Percentiles rank a stretch among this genome's conserved stretches.
Evolutionary conservation across 2,329 filamentous ascomycete genomes (phyloP).

Genomic region (Trichoderma harzianum): DNA sequence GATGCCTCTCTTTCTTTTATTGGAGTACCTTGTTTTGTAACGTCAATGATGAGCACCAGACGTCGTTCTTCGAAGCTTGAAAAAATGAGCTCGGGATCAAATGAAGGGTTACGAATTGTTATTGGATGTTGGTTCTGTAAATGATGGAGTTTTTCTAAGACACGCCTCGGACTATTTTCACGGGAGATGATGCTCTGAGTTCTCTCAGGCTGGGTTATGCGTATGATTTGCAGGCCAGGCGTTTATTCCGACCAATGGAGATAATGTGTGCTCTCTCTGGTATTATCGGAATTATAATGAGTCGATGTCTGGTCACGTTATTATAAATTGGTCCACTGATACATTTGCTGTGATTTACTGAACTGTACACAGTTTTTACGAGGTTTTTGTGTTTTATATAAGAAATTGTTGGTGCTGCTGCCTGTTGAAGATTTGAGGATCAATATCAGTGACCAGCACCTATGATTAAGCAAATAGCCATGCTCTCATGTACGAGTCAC

Average conservation of each 20-base stretch:
- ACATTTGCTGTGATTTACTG: background rate
- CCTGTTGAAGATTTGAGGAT: background rate
- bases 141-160: constrained; percentile 36
- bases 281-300: background rate
- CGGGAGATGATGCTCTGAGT: constrained; percentile 21
- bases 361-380: background rate
- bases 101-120: constrained; percentile 10
- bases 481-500: background rate
- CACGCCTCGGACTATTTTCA: constrained; percentile 29
- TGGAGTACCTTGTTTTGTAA: constrained; percentile 6
- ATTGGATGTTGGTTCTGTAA: constrained; percentile 31
- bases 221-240: constrained; percentile 46
- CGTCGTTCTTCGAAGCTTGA: background rate
- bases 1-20: background rate
- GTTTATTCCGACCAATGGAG: constrained; percentile 47
- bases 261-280: constrained; percentile 21
- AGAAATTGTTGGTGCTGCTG: too few relatives aligned
- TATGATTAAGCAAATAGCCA: too few relatives aligned
- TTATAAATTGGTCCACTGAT: background rate
- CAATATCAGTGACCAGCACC: too few relatives aligned
- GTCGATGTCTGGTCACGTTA: constrained; percentile 1
- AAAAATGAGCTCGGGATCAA: background rate
- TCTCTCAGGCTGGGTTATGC: constrained; percentile 26
- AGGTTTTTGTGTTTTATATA: background rate
- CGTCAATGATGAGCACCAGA: constrained; percentile 2